Evolutionary conservation across 179 eudicot species (phyloP).

Genomic region (Patellifolia procumbens): DNA sequence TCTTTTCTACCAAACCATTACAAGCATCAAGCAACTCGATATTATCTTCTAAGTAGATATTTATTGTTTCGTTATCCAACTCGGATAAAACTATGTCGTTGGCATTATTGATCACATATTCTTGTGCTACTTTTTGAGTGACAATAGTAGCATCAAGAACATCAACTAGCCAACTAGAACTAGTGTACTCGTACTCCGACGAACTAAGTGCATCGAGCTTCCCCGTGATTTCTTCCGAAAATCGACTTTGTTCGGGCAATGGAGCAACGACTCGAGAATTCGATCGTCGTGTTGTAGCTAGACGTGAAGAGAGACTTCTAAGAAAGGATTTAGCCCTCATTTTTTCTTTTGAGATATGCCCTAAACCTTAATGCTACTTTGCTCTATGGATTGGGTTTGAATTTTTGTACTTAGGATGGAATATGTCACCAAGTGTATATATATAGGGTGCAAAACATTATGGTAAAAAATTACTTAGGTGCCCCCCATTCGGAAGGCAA

Average conservation of each 20-base stretch:
- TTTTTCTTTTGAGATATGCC: constrained; percentile 1
- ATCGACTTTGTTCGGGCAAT: constrained; percentile 16
- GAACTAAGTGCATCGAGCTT: constrained; percentile 16
- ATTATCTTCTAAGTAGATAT: constrained; percentile 25
- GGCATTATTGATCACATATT: background rate
- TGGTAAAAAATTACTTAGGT: constrained; percentile 3
- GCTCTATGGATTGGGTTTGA: background rate
- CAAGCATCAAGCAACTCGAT: constrained; percentile 34
- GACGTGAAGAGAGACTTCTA: constrained; percentile 23
- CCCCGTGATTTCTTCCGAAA: constrained; percentile 15
- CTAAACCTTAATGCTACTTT: background rate
- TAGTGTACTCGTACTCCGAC: constrained; percentile 9
- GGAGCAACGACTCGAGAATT: constrained; percentile 23
- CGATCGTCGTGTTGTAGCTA: constrained; percentile 6
- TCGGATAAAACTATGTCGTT: background rate
- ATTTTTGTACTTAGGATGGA: background rate
- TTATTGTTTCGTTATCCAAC: constrained; percentile 17
- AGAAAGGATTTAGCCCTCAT: constrained; percentile 31
- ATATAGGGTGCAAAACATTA: constrained; percentile 3
- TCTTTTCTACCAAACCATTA: constrained; percentile 29
- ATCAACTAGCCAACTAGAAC: constrained; percentile 27
- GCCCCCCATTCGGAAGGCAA: constrained; percentile 17
- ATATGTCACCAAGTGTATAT: constrained; percentile 13
- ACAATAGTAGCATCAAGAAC: constrained; percentile 29
- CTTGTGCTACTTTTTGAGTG: constrained; percentile 32